Base-by-base conservation (phyloP, 176 grass and related monocot genomes). In the bread wheat (Triticum aestivum) region DNA sequence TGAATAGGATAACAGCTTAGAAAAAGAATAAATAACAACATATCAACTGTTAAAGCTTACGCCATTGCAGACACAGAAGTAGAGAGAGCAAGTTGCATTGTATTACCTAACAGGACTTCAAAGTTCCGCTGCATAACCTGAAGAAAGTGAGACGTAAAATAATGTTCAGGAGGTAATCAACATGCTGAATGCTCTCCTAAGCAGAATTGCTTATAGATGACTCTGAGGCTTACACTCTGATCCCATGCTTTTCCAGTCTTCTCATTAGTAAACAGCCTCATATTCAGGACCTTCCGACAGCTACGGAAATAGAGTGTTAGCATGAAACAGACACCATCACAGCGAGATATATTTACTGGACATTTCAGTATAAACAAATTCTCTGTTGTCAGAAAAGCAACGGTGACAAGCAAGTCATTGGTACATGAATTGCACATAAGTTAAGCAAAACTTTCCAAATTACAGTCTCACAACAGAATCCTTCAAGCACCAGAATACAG, bases 201-300 rank as follows among this genome's bases (percentile, higher is more conserved):
- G 18, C 41, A 68, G 3, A 81, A 81, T 67, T 49, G 26, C 17
- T 45, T 67, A 33, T 34, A 67, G 77, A 84, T 84, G n/a, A 39
- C 34, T 85, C 81, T 27, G 8, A 6, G 81, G 64, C 92, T 92
- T 87, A 98, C 97, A 83, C 80, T 94, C 76, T 88, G 90, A 94
- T 98, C 97, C 97, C 97, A 98, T 88, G 87, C 29, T 80, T 96
- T 98, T 29, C 80, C 94, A 77, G 89, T 92, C 23, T 89, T 94
- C 49, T 91, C 88, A 33, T 98, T 96, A 56, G 92, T 75, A 86
- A 99, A 99, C 67, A 96, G 75, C 89, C 97, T 92, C 94, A 94
- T 96, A 62, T 98, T 96, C 58, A 99, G 78, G 38, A 94, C 83
- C 85, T 99, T 99, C 77, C 94, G 90, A 80, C 92, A 99, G 61